Evolutionary conservation across 2,329 filamentous ascomycete species (phyloP), one percentile per base, ranked within the genome.

Genomic region (Furcasterigmium sp.): DNA sequence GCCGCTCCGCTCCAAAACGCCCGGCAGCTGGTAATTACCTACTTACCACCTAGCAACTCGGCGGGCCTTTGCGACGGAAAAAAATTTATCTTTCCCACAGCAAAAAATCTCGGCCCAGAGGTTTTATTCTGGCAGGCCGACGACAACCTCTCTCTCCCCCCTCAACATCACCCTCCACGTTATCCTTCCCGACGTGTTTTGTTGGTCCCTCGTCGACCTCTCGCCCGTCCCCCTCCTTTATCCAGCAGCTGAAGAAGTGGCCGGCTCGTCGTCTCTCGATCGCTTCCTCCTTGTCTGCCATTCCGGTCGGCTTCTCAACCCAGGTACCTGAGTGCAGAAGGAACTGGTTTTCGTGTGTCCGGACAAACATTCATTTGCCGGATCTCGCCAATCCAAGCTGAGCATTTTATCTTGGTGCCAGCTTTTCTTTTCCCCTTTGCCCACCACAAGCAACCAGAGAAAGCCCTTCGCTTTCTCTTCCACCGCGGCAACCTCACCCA

Each of bases 71-170:
- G 43, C 44, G 41, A 46, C 37, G 44, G 32, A 34, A 25, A 40
- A 49, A 50, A 42, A 50, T 44, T 49, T 49, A 39, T 36, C 44
- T 46, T 46, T 46, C 48, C 46, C 46, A 47, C 48, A 50, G 41
- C 41, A 30, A 42, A 47, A 49, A 49, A 49, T 44, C 44, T 44
- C 43, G 43, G 46, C 38, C 43, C 29, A 46, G 41, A 46, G 38
- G 43, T 45, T 50, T 50, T 46, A 48, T 50, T 49, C 46, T 21
- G 40, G 37, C 38, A n/a, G 38, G 38, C 29, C 38, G 38, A 40
- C 38, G 38, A 40, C 20, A 44, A 40, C 43, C 41, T 50, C 42
- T 21, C 36, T 42, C 18, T 40, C 29, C 25, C 39, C 34, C 37
- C 45, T 37, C 35, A 40, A 40, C 42, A 42, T 39, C 45, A 39